Conservation (phyloP, 2,329 filamentous ascomycete genomes). For the Aspergillus hiratsukae region DNA sequence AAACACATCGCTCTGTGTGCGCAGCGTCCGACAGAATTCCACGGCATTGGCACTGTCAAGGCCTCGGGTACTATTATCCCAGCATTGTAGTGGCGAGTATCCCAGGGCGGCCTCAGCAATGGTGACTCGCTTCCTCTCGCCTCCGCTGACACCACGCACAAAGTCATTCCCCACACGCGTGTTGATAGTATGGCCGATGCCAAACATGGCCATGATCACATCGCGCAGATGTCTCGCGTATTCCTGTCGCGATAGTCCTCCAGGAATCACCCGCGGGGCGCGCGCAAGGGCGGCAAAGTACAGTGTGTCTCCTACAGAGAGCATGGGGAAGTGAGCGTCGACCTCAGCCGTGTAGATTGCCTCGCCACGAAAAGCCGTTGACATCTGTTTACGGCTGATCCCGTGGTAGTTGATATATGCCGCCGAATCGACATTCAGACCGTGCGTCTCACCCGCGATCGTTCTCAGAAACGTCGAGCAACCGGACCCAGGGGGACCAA, state of each 20-base stretch:
- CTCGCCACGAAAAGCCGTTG: constrained; percentile 43
- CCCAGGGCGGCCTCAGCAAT: constrained; percentile 48
- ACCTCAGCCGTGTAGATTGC: constrained; percentile 64
- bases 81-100: constrained; percentile 37
- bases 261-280: constrained; percentile 30
- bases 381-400: constrained; percentile 61
- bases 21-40: constrained; percentile 47
- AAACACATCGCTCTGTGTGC: constrained; percentile 40
- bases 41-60: constrained; percentile 48
- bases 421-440: constrained; percentile 63
- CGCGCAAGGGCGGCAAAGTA: constrained; percentile 65
- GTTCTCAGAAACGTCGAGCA: constrained; percentile 85
- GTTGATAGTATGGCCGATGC: constrained; percentile 39
- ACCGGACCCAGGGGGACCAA: constrained; percentile 44
- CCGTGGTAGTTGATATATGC: constrained; percentile 74
- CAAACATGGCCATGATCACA: constrained; percentile 35
- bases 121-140: constrained; percentile 54
- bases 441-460: constrained; percentile 72
- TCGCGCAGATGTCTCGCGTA: constrained; percentile 37
- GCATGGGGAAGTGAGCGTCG: constrained; percentile 34
- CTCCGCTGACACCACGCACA: constrained; percentile 54
- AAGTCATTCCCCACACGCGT: constrained; percentile 47
- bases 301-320: constrained; percentile 70
- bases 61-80: constrained; percentile 41
- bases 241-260: constrained; percentile 12